These are phyloP conservation scores for Aspergillus pseudoglaucus DNA, from an alignment of 2,329 filamentous ascomycete species.

Conservation along the genomic window DNA sequence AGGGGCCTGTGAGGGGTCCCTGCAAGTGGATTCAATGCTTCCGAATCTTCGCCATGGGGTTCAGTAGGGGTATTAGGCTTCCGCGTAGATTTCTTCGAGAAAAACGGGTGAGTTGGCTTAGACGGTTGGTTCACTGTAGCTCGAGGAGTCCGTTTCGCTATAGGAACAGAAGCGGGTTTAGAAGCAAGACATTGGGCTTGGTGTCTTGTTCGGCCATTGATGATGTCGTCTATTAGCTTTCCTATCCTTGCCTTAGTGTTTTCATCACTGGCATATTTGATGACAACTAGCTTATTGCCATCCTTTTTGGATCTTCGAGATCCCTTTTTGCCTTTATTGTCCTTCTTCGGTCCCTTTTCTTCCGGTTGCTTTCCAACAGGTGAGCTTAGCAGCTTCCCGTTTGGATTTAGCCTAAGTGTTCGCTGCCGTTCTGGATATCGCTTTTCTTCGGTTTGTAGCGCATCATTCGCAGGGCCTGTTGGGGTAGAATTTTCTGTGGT, in stretches of 20 bases:
- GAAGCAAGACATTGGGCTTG: constrained; percentile 6
- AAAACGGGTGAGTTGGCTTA: constrained; percentile 63
- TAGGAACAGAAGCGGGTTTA: constrained; percentile 13
- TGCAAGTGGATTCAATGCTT: background rate
- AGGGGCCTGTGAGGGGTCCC: background rate
- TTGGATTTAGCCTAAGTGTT: constrained; percentile 35
- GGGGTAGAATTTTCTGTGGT: background rate
- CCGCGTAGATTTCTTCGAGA: constrained; percentile 49
- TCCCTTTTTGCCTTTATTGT: constrained; percentile 27
- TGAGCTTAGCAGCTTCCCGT: constrained; percentile 39
- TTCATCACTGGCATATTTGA: constrained; percentile 54
- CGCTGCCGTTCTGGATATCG: constrained; percentile 48
- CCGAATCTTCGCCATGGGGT: background rate
- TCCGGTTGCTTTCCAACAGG: constrained; percentile 18
- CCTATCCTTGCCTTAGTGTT: constrained; percentile 47
- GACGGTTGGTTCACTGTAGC: constrained; percentile 16
- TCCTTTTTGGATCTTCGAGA: constrained; percentile 26
- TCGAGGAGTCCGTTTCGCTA: constrained; percentile 4
- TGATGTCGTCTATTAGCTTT: constrained; percentile 57
- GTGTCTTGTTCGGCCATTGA: constrained; percentile 37
- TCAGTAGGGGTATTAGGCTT: constrained; percentile 6
- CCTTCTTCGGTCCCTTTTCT: constrained; percentile 13
- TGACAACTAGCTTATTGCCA: constrained; percentile 41
- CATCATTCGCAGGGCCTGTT: background rate
- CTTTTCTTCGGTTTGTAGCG: constrained; percentile 1